Evolutionary conservation across 306 rosid species (phyloP).

Genomic region (Biancaea sappan): DNA sequence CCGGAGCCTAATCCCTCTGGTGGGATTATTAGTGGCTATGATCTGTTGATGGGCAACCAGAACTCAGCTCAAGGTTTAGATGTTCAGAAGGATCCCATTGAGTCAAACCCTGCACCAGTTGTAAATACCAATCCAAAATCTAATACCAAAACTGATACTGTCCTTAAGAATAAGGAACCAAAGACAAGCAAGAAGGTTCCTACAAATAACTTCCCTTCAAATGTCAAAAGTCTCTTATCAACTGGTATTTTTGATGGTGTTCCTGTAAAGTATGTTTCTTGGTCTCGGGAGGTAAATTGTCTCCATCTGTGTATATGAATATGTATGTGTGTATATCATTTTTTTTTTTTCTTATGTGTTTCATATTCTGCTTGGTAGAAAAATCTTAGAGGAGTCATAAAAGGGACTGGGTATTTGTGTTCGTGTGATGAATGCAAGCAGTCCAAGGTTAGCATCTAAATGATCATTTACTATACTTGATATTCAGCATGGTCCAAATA

Average conservation of each 20-base stretch:
- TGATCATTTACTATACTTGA: slow-evolving; percentile 26
- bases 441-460: slow-evolving; percentile 63
- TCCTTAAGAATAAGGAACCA: slow-evolving; percentile 65
- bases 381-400: slow-evolving; percentile 71
- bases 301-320: too few species aligned
- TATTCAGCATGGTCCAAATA: slow-evolving; percentile 26
- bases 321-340: not conserved
- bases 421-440: slow-evolving; percentile 76
- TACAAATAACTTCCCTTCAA: slow-evolving; percentile 88
- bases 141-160: slow-evolving; percentile 45
- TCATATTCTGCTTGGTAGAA: slow-evolving; percentile 56
- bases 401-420: slow-evolving; percentile 93
- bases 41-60: slow-evolving; percentile 63
- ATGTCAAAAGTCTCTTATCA: slow-evolving; percentile 92
- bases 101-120: slow-evolving; percentile 47
- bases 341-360: not conserved
- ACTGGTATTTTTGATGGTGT: slow-evolving; percentile 96
- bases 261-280: slow-evolving; percentile 83
- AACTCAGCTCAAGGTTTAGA: slow-evolving; percentile 56
- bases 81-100: slow-evolving; percentile 55
- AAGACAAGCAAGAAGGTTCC: slow-evolving; percentile 74
- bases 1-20: slow-evolving; percentile 59
- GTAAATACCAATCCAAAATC: slow-evolving; percentile 52
- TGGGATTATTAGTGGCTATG: slow-evolving; percentile 68
- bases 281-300: slow-evolving; percentile 86